These are phyloP conservation scores for Craspedostauros australis DNA, from an alignment of 108 stramenopile genomes.

Conservation along the genomic window DNA sequence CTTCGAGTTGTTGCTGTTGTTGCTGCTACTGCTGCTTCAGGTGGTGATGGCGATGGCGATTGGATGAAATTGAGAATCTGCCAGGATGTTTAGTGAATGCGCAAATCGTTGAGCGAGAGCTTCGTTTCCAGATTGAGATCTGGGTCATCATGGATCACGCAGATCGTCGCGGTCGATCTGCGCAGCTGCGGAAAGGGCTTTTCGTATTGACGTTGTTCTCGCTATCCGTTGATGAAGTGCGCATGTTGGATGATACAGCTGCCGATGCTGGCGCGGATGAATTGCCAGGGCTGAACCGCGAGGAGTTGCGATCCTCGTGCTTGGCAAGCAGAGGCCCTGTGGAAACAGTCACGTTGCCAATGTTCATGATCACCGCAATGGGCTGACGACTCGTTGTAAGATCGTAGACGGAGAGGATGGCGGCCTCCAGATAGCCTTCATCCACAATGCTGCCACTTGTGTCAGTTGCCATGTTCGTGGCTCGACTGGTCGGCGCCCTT, in stretches of 20 bases:
- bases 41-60: too few relatives aligned
- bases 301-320: constrained; percentile 69
- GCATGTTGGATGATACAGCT: constrained; percentile 1
- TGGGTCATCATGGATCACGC: too few relatives aligned
- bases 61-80: constrained; percentile 72
- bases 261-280: background rate
- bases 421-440: constrained; percentile 47
- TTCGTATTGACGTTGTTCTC: too few relatives aligned
- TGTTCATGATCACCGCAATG: constrained; percentile 31
- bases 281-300: constrained; percentile 38
- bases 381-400: constrained; percentile 49
- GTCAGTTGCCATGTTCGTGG: too few relatives aligned
- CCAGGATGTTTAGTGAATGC: constrained; percentile 63
- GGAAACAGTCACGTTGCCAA: constrained; percentile 19
- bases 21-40: background rate
- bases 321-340: constrained; percentile 69
- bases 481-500: too few relatives aligned
- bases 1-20: too few relatives aligned
- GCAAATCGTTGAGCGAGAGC: constrained; percentile 26
- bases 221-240: too few relatives aligned
- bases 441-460: too few relatives aligned
- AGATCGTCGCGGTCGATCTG: too few relatives aligned
- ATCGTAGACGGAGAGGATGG: constrained; percentile 67
- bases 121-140: constrained; percentile 24
- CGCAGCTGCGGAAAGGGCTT: too few relatives aligned